Conservation (phyloP, 352 stramenopile species). For the Plasmopara muralis region DNA sequence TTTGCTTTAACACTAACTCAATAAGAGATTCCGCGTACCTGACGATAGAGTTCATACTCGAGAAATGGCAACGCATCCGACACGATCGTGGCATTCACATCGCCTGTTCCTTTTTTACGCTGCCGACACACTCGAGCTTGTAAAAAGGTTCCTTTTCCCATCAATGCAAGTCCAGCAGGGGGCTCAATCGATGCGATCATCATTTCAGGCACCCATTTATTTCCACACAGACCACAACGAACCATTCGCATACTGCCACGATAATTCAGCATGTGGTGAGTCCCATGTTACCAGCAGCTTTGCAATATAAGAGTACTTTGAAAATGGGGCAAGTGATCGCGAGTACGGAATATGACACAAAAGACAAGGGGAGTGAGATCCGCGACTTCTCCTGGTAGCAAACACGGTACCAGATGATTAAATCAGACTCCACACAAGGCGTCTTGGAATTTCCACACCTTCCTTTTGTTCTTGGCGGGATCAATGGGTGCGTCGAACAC, state of each 20-base stretch:
- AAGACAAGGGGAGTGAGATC: constrained; percentile 80
- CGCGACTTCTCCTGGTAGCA: constrained; percentile 31
- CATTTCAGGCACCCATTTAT: constrained; percentile 97
- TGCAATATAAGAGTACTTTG: constrained; percentile 55
- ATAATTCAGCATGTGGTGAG: too few species aligned
- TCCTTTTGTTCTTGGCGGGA: constrained; percentile 21
- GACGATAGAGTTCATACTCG: constrained; percentile 96
- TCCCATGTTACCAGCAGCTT: too few species aligned
- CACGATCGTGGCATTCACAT: constrained; percentile 94
- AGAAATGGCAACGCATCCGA: constrained; percentile 96
- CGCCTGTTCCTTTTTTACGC: constrained; percentile 85
- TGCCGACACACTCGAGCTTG: constrained; percentile 94
- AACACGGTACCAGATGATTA: background rate
- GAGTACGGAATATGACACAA: constrained; percentile 97
- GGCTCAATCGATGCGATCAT: constrained; percentile 88
- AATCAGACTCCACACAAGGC: background rate
- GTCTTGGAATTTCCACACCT: constrained; percentile 18
- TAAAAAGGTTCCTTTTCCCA: constrained; percentile 91
- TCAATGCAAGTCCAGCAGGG: constrained; percentile 73
- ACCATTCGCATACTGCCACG: constrained; percentile 91
- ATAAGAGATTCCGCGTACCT: constrained; percentile 46
- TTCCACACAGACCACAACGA: constrained; percentile 92
- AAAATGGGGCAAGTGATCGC: constrained; percentile 92
- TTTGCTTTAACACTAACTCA: too few species aligned
- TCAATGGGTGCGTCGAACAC: constrained; percentile 20